These are phyloP conservation scores for Crithidia brevicula DNA, from an alignment of 208 protist genomes.

Conservation along the genomic window DNA sequence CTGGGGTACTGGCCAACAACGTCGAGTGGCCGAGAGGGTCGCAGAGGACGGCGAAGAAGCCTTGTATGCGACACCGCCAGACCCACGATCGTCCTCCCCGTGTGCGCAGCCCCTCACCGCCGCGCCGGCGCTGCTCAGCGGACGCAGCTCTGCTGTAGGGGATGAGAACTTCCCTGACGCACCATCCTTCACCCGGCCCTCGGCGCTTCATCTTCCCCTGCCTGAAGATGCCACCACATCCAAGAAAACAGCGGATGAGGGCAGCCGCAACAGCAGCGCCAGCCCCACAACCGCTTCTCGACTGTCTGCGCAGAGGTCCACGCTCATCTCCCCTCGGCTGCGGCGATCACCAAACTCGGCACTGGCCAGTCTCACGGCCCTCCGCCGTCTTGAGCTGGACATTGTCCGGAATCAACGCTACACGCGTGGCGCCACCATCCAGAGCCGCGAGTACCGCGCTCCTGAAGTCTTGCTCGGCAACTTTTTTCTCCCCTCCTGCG, in stretches of 20 bases:
- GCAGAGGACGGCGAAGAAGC: neutral
- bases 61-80: neutral
- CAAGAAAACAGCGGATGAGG: constrained; percentile 1
- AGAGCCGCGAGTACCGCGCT: constrained; percentile 81
- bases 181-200: neutral
- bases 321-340: neutral
- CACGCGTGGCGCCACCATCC: constrained; percentile 47
- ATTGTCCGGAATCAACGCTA: constrained; percentile 49
- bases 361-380: constrained; percentile 8
- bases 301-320: too few species aligned
- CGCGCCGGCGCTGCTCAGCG: constrained; percentile 1
- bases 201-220: neutral
- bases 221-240: neutral
- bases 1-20: too few species aligned
- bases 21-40: too few species aligned
- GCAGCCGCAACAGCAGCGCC: neutral
- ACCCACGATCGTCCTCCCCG: neutral
- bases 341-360: constrained; percentile 11
- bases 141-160: neutral
- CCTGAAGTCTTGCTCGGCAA: constrained; percentile 80
- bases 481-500: constrained; percentile 56
- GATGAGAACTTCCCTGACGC: neutral
- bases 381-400: constrained; percentile 39
- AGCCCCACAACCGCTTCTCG: too few species aligned
- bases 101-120: neutral